Conservation (phyloP, 2,329 filamentous ascomycete species). For the Fusarium proliferatum region DNA sequence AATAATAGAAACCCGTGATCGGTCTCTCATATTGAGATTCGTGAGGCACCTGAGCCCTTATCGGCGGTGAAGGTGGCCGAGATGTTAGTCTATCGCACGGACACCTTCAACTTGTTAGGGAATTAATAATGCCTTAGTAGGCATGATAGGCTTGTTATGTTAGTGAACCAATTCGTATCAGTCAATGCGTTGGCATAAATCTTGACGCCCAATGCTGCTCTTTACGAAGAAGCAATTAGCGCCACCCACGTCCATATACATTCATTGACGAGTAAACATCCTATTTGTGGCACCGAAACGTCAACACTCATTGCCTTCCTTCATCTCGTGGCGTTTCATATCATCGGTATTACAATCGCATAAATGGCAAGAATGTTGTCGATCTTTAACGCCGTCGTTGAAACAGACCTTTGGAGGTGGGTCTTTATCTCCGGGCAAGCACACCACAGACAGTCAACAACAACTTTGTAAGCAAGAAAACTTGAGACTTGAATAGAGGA, state of each 20-base stretch:
- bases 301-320: not conserved
- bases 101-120: constrained; percentile 14
- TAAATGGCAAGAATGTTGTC: constrained; percentile 8
- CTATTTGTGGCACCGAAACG: constrained; percentile 2
- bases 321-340: constrained; percentile 7
- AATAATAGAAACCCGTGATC: constrained; percentile 25
- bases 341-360: not conserved
- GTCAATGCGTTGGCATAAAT: constrained; percentile 28
- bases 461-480: not conserved
- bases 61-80: constrained; percentile 24
- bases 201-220: constrained; percentile 24
- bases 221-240: constrained; percentile 3
- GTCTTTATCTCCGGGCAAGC: not conserved
- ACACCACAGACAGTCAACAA: not conserved
- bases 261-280: not conserved
- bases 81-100: constrained; percentile 24
- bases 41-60: constrained; percentile 15
- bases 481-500: not conserved
- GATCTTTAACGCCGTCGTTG: constrained; percentile 11
- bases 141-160: not conserved
- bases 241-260: constrained; percentile 28
- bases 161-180: constrained; percentile 1
- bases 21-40: not conserved
- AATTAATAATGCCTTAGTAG: not conserved
- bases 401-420: constrained; percentile 9